Evolutionary conservation across 208 protist genomes (phyloP).

Genomic region (Acanthamoeba lenticulata): DNA sequence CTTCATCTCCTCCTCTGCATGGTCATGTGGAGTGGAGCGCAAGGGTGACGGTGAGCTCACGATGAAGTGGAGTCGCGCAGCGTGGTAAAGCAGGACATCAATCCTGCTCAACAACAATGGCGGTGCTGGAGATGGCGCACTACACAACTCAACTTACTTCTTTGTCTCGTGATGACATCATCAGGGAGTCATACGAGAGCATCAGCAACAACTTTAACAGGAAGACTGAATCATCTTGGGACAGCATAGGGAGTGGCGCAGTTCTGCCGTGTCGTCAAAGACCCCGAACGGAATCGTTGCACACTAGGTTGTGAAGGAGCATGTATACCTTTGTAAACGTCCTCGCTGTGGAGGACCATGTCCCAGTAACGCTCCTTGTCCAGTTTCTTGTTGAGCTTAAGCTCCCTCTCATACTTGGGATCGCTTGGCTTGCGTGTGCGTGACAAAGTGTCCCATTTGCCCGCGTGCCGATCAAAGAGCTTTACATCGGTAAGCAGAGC

Average conservation of each 20-base stretch:
- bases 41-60: background rate
- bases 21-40: background rate
- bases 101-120: background rate
- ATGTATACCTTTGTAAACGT: slow-evolving; percentile 60
- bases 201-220: no score
- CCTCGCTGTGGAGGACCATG: slow-evolving; percentile 55
- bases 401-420: slow-evolving; percentile 8
- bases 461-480: background rate
- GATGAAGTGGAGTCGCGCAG: background rate
- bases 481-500: slow-evolving; percentile 31
- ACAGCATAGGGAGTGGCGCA: no score
- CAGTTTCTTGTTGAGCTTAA: slow-evolving; percentile 1
- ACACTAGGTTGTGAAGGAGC: background rate
- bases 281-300: background rate
- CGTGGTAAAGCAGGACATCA: background rate
- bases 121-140: no score
- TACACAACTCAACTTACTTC: background rate
- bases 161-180: background rate
- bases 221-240: background rate
- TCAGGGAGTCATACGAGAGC: no score
- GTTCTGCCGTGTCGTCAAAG: no score
- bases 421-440: background rate
- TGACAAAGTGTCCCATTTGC: background rate
- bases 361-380: slow-evolving; percentile 55
- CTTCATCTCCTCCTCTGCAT: slow-evolving; percentile 46